Evolutionary conservation across 2,329 filamentous ascomycete genomes (phyloP).

Genomic region (Aaosphaeria arxii): DNA sequence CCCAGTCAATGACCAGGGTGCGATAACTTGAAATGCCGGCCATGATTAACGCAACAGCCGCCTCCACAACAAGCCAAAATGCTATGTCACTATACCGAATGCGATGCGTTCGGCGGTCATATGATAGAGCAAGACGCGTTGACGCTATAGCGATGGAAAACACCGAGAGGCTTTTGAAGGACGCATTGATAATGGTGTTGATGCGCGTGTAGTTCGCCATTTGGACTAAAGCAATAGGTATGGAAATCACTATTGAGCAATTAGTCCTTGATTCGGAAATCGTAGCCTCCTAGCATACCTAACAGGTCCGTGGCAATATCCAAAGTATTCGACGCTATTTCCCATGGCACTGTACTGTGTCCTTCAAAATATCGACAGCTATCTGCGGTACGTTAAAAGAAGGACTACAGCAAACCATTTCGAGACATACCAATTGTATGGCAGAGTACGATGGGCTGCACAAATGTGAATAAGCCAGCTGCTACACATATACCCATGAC

Average conservation of each 20-base stretch:
- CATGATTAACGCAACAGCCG: constrained; percentile 6
- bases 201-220: constrained; percentile 12
- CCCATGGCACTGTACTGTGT: constrained; percentile 5
- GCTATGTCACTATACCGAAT: constrained; percentile 4
- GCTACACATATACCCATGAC: constrained; percentile 6
- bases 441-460: constrained; percentile 11
- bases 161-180: constrained; percentile 12
- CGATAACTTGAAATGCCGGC: constrained; percentile 13
- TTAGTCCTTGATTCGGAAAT: constrained; percentile 2
- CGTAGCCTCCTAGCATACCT: constrained; percentile 5
- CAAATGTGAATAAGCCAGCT: constrained; percentile 9
- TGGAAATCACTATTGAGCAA: constrained; percentile 6
- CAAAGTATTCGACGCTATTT: constrained; percentile 7
- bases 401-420: not conserved
- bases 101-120: constrained; percentile 2
- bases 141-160: constrained; percentile 7
- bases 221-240: constrained; percentile 9
- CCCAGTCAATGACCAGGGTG: constrained; percentile 6
- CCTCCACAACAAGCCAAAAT: constrained; percentile 13
- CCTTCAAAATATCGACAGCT: constrained; percentile 6
- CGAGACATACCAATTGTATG: constrained; percentile 5
- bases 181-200: constrained; percentile 8
- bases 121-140: constrained; percentile 10
- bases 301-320: constrained; percentile 12
- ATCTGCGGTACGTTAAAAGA: constrained; percentile 4